These are phyloP conservation scores for Pistacia vera DNA, from an alignment of 345 rosid species.

Conservation along the genomic window DNA sequence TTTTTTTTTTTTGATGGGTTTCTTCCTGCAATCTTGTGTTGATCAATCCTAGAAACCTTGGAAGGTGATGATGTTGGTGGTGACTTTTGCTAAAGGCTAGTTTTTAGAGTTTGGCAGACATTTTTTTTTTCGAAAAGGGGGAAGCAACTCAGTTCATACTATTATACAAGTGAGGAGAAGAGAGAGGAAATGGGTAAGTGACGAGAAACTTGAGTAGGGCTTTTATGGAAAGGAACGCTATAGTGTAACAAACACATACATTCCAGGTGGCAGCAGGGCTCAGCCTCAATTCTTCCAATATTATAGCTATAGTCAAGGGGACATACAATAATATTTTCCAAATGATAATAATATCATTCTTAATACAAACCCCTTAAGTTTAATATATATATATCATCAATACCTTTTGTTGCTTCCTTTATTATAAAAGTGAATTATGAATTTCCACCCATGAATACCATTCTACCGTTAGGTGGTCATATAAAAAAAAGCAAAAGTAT, in stretches of 20 bases:
- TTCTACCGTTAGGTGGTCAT: too few species aligned
- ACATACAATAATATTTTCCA: too few species aligned
- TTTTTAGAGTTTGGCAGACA: constrained; percentile 14
- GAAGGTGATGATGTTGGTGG: constrained; percentile 35
- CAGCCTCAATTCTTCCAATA: neutral
- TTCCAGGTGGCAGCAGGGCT: neutral
- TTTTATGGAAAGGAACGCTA: constrained; percentile 16
- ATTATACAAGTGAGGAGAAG: neutral
- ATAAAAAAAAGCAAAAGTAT: too few species aligned
- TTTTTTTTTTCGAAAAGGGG: constrained; percentile 27
- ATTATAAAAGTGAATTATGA: too few species aligned
- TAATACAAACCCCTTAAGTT: too few species aligned
- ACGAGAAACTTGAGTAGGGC: constrained; percentile 19
- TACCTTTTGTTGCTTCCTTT: too few species aligned
- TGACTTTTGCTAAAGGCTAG: constrained; percentile 17
- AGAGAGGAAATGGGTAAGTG: constrained; percentile 10
- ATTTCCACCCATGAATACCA: too few species aligned
- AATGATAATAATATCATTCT: too few species aligned
- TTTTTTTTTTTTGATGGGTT: neutral
- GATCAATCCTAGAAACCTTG: constrained; percentile 41
- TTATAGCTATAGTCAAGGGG: neutral
- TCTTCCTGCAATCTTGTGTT: constrained; percentile 1
- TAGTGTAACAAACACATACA: neutral
- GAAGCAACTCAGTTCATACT: constrained; percentile 24
- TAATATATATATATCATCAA: too few species aligned